Evolutionary conservation across 306 rosid species (phyloP), one percentile per base, ranked within the genome.

Genomic region (Cicer yamashitae): DNA sequence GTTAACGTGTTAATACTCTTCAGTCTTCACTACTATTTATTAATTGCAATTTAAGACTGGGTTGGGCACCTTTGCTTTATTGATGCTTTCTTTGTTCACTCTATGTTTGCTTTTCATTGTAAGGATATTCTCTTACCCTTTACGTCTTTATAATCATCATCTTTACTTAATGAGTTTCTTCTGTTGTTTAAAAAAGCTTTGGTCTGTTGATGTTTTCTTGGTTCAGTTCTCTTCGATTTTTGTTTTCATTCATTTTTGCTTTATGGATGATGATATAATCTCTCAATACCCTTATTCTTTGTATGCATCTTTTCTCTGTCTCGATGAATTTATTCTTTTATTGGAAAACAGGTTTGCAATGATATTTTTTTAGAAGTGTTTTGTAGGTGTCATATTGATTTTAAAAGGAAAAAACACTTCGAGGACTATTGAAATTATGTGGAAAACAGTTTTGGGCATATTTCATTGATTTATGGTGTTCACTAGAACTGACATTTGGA

Each of bases 401-500:
- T 56, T 15, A 22, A 54, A 56, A 56, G 10, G 5, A 10, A 56
- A 57, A 44, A 43, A 68, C 8, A 34, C 10, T 8, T 8, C 0
- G 12, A 17, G n/a, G 10, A 67, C 43, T 67, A 37, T 67, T 67
- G 51, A 25, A 54, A 43, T 4, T 45, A 46, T 44, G 51, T 43
- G 45, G 11, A 52, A 40, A 59, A 43, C 12, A 25, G 14, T 8
- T 40, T 53, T 12, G 34, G 6, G 38, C 44, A 3, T 40, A 6
- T 12, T 62, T 61, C n/a, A 45, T 75, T 75, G 54, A 46, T 75
- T 56, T 50, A 70, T 63, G 37, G 25, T 39, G 59, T 12, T 10
- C 40, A 50, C 20, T 52, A 9, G 62, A 75, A 54, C 38, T 14
- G 47, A 8, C 60, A 44, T 6, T 69, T 77, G 22, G 18, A n/a